Base-by-base conservation (phyloP, 2,329 filamentous ascomycete genomes). In the Dissoconium aciculare region DNA sequence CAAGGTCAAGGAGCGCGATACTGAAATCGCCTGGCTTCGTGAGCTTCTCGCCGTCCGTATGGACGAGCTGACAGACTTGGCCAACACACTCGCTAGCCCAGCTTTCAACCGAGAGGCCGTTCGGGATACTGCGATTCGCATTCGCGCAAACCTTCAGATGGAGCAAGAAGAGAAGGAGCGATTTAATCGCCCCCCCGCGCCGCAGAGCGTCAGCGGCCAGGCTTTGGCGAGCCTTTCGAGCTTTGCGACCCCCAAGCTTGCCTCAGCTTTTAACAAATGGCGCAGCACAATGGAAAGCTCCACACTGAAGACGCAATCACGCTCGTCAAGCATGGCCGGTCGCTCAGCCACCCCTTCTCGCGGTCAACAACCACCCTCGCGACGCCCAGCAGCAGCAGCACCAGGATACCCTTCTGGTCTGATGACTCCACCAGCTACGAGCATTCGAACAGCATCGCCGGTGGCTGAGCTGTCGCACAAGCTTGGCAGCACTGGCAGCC, bases 231-330 rank as follows among this genome's bases (percentile, higher is more conserved):
- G 78, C 27, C 71, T 81, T 17, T 74, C 85, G 27, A 74, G 71
- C 41, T 73, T 85, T 40, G 77, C 81, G 8, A 79, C 82, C 2
- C 87, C 85, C 3, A 77, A 92, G 51, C 78, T 93, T 14, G 82
- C 83, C n/a, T 83, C 84, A n/a, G 87, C 84, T n/a, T 92, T 85
- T 72, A 85, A 83, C 27, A 93, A 78, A 55, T 94, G 87, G 87
- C 76, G 85, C 31, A 87, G 78, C 52, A 71, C 68, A 14, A 57
- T 60, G 38, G 57, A 60, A 25, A 57, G 53, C 35, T 55, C 54
- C 13, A 38, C 47, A 3, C 33, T 53, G 27, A 48, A 43, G 32
- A 39, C 35, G 26, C 36, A 27, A 28, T 36, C 21, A 34, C 29
- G 24, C 11, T 27, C 67, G 64, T 44, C 69, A 71, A 33, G 58